These are phyloP conservation scores for Cochlearia excelsa DNA, from an alignment of 345 rosid species.

Conservation along the genomic window DNA sequence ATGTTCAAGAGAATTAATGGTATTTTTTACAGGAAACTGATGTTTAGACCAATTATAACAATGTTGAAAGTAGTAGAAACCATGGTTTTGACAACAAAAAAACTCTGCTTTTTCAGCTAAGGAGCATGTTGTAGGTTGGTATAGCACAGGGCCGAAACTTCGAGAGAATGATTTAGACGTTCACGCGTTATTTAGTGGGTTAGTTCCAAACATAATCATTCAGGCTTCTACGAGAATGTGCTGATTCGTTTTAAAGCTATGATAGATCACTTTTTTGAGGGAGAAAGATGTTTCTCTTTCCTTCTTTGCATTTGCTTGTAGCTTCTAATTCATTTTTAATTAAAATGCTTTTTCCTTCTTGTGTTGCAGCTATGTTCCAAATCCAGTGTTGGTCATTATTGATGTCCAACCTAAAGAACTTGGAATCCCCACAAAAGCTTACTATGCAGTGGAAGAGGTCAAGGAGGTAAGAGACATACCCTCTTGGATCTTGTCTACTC, in stretches of 20 bases:
- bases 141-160: constrained; percentile 89
- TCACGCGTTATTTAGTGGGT: constrained; percentile 70
- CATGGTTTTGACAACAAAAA: background rate
- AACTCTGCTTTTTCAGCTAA: constrained; percentile 51
- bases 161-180: constrained; percentile 84
- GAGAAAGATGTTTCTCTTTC: too few species aligned
- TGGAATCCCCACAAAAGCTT: constrained; percentile 86
- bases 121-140: constrained; percentile 99
- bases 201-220: background rate
- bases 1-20: constrained; percentile 98
- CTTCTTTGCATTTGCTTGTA: background rate
- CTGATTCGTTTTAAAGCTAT: too few species aligned
- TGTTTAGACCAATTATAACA: constrained; percentile 1
- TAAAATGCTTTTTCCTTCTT: constrained; percentile 3
- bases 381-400: constrained; percentile 83
- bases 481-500: background rate
- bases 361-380: constrained; percentile 69
- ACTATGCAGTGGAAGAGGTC: constrained; percentile 63
- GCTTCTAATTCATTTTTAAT: background rate
- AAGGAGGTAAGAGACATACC: constrained; percentile 39
- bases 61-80: background rate
- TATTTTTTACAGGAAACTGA: background rate
- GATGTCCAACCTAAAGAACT: constrained; percentile 84
- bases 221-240: too few species aligned
- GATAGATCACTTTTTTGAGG: too few species aligned